These are phyloP conservation scores for Gossypium davidsonii DNA, from an alignment of 441 rosid species.

Conservation along the genomic window DNA sequence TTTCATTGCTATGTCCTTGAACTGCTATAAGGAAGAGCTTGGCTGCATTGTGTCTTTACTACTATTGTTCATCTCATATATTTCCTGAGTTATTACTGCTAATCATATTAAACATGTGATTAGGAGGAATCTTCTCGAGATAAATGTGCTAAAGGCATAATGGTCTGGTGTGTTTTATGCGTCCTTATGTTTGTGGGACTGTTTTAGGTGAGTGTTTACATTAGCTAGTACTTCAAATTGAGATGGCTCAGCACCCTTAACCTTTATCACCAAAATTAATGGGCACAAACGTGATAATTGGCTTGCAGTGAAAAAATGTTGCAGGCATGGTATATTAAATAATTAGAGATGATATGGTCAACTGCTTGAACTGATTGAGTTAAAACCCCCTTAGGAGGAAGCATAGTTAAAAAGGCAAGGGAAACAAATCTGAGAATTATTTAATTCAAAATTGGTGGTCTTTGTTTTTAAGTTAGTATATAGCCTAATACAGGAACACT, in stretches of 20 bases:
- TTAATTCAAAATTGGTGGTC: not conserved
- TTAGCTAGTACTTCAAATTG: not conserved
- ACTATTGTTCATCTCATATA: not conserved
- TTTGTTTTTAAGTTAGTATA: not conserved
- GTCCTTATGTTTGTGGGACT: not conserved
- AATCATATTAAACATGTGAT: not conserved
- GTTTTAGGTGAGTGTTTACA: not conserved
- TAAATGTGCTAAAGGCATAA: not conserved
- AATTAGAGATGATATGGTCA: not conserved
- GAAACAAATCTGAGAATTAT: not conserved
- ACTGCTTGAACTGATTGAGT: not conserved
- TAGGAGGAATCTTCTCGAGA: not conserved
- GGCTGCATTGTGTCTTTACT: not conserved
- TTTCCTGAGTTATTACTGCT: not conserved
- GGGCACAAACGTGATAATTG: not conserved
- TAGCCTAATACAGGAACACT: not conserved
- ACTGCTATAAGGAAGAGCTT: not conserved
- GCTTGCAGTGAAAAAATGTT: not conserved
- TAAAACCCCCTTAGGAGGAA: constrained; percentile 4
- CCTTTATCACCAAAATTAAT: not conserved
- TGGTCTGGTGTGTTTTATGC: not conserved
- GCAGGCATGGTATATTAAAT: not conserved
- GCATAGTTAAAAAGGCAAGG: not conserved
- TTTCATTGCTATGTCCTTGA: not conserved
- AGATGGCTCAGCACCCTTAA: not conserved